A percentile compares a stretch with the other conserved stretches of the same genome.
Conservation (phyloP, 2,329 filamentous ascomycete genomes). For the Didymella segeticola region DNA sequence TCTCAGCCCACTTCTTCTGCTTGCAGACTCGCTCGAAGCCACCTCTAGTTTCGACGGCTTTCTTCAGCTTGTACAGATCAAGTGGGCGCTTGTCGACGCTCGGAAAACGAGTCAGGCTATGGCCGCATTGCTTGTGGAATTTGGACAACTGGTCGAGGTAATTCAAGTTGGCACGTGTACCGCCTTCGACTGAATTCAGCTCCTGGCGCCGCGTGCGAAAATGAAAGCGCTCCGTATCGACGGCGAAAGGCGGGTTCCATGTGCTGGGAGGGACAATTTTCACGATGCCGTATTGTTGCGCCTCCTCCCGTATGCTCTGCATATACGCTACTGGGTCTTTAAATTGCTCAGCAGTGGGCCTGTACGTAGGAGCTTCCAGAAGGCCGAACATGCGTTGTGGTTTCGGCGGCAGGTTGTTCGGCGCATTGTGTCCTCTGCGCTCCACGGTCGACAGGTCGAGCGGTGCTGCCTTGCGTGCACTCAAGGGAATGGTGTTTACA, state of each 20-base stretch:
- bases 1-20: constrained; percentile 98
- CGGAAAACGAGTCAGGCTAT: constrained; percentile 89
- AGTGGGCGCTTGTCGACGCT: constrained; percentile 98
- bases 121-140: constrained; percentile 96
- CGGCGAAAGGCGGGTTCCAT: constrained; percentile 95
- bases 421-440: constrained; percentile 81
- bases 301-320: constrained; percentile 86
- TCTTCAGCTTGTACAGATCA: constrained; percentile 94
- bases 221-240: constrained; percentile 98
- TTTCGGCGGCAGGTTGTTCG: constrained; percentile 77
- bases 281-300: constrained; percentile 86
- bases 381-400: constrained; percentile 82
- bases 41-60: constrained; percentile 91
- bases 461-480: constrained; percentile 69
- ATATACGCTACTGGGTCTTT: constrained; percentile 94
- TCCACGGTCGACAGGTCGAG: constrained; percentile 91
- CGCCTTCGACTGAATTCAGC: constrained; percentile 97
- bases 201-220: constrained; percentile 96
- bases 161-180: constrained; percentile 94
- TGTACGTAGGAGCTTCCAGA: constrained; percentile 87
- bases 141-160: constrained; percentile 95
- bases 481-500: constrained; percentile 62
- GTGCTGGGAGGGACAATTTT: constrained; percentile 93
- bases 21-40: constrained; percentile 98
- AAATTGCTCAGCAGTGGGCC: constrained; percentile 92